A percentile compares a stretch with the other conserved stretches of the same genome.
Conservation (phyloP, 495 filamentous ascomycete genomes). For the Tuber umbilicatum region DNA sequence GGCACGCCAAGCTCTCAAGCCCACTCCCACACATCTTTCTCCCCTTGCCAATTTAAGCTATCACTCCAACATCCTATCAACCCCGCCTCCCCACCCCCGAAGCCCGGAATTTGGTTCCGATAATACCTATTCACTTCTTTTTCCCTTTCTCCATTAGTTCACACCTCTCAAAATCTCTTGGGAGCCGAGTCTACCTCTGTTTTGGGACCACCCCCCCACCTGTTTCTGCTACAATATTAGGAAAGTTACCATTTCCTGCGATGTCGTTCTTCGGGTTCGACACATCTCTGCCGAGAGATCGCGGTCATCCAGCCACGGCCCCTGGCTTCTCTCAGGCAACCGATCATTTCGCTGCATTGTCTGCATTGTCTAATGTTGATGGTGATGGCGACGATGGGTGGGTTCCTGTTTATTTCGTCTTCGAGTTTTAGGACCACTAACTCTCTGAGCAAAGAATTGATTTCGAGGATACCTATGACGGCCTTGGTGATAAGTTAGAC, state of each 20-base stretch:
- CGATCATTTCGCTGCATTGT: constrained; percentile 83
- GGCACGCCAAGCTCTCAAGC: not conserved
- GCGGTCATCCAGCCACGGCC: constrained; percentile 49
- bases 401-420: constrained; percentile 42
- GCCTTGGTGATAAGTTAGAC: constrained; percentile 81
- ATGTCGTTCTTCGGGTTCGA: constrained; percentile 92
- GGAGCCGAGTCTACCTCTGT: not conserved
- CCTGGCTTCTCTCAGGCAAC: constrained; percentile 75
- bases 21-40: constrained; percentile 5
- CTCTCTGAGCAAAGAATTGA: constrained; percentile 56
- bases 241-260: constrained; percentile 17
- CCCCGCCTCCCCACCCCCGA: constrained; percentile 3
- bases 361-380: constrained; percentile 56
- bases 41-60: constrained; percentile 4
- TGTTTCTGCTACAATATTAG: not conserved
- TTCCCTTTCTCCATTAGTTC: not conserved
- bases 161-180: not conserved
- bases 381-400: constrained; percentile 65
- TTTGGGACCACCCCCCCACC: not conserved
- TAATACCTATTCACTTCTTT: not conserved
- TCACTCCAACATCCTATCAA: constrained; percentile 7
- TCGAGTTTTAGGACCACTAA: constrained; percentile 5
- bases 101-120: not conserved
- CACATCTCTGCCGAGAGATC: constrained; percentile 57
- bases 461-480: constrained; percentile 98